Percentiles rank a stretch among this genome's conserved stretches.
Conservation (phyloP, 2,329 filamentous ascomycete species). For the Gremmenia infestans region DNA sequence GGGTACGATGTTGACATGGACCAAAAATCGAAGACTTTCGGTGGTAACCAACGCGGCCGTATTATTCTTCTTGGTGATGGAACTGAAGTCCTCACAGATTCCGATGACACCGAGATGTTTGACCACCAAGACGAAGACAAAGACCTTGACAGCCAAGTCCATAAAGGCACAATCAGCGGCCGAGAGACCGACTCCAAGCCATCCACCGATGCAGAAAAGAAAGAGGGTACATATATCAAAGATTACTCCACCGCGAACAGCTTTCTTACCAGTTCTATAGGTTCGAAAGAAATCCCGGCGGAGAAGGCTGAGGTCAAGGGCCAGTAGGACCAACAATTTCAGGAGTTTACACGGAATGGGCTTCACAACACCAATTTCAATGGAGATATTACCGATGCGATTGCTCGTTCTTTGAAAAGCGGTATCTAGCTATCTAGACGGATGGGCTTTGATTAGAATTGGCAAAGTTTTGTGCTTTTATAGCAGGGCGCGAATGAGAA, state of each 20-base stretch:
- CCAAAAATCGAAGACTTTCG: slow-evolving; percentile 57
- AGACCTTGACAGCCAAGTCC: slow-evolving; percentile 78
- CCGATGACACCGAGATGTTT: slow-evolving; percentile 90
- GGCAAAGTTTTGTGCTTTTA: slow-evolving; percentile 18
- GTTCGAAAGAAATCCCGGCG: slow-evolving; percentile 10
- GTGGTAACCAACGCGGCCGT: slow-evolving; percentile 68
- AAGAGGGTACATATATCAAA: slow-evolving; percentile 19
- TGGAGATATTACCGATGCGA: slow-evolving; percentile 2
- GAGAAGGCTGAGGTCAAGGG: slow-evolving; percentile 11
- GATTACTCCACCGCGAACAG: slow-evolving; percentile 18
- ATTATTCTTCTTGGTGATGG: slow-evolving; percentile 96
- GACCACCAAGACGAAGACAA: slow-evolving; percentile 82
- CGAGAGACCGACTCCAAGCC: background rate
- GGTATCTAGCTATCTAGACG: slow-evolving; percentile 16
- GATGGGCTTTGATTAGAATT: slow-evolving; percentile 20
- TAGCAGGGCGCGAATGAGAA: slow-evolving; percentile 11
- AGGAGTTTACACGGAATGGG: background rate
- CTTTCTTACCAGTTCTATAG: slow-evolving; percentile 11
- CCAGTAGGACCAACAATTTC: slow-evolving; percentile 9
- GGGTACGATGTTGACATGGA: slow-evolving; percentile 73
- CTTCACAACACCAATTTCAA: background rate
- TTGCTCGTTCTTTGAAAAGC: background rate
- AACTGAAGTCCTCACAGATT: slow-evolving; percentile 84
- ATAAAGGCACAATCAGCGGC: slow-evolving; percentile 47
- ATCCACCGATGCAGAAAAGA: slow-evolving; percentile 12